Evolutionary conservation across 495 filamentous ascomycete species (phyloP).

Genomic region (Haplographium delicatum): DNA sequence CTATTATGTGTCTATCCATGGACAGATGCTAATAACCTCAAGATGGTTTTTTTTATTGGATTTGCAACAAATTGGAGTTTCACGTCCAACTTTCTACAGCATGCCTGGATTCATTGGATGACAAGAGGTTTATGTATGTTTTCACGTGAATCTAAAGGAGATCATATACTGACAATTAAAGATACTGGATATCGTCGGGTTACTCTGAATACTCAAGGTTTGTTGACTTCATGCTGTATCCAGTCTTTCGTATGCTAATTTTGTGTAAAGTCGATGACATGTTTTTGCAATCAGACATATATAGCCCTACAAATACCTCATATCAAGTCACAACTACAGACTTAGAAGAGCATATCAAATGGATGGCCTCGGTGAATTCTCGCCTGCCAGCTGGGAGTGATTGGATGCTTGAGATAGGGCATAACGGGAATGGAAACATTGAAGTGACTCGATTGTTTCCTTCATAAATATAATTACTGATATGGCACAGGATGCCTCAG

Average conservation of each 20-base stretch:
- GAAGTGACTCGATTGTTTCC: slow-evolving; percentile 24
- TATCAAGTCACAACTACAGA: slow-evolving; percentile 50
- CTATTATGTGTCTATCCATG: too few relatives aligned
- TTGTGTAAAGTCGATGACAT: slow-evolving; percentile 59
- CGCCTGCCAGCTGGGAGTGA: slow-evolving; percentile 50
- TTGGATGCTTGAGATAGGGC: slow-evolving; percentile 53
- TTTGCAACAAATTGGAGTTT: slow-evolving; percentile 52
- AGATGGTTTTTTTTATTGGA: slow-evolving; percentile 57
- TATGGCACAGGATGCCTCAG: too few relatives aligned
- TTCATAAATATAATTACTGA: too few relatives aligned
- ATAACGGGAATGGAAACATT: slow-evolving; percentile 61
- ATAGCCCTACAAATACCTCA: slow-evolving; percentile 35
- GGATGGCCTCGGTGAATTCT: slow-evolving; percentile 44
- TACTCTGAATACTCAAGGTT: slow-evolving; percentile 13
- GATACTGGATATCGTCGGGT: slow-evolving; percentile 34
- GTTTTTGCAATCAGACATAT: slow-evolving; percentile 52
- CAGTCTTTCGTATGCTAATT: too few relatives aligned
- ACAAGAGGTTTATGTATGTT: slow-evolving; percentile 49
- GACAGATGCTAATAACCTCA: slow-evolving; percentile 37
- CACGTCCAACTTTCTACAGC: slow-evolving; percentile 52
- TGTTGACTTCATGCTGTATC: neutral
- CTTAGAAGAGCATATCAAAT: slow-evolving; percentile 41
- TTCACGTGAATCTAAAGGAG: slow-evolving; percentile 37
- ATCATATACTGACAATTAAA: slow-evolving; percentile 8
- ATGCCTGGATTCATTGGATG: slow-evolving; percentile 61